A percentile compares a stretch with the other conserved stretches of the same genome.
These are phyloP conservation scores for Sanghuangporus weigelae DNA, from an alignment of 1,284 basidiomycete genomes.

Conservation along the genomic window DNA sequence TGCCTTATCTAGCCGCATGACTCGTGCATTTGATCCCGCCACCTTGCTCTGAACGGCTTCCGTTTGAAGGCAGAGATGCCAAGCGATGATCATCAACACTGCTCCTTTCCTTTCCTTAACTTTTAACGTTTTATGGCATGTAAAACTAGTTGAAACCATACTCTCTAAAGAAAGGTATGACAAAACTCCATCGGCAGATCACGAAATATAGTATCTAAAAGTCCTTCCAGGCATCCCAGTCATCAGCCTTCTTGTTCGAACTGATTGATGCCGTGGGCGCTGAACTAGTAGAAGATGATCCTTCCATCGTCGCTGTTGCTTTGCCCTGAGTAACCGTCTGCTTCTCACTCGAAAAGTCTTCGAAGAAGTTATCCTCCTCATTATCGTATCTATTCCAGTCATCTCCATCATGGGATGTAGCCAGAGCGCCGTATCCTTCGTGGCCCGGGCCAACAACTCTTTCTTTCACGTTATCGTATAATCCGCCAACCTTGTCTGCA, in stretches of 20 bases:
- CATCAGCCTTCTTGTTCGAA: slow-evolving; percentile 13
- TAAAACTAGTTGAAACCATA: neutral
- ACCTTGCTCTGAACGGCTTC: too few species aligned
- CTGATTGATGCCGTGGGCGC: neutral
- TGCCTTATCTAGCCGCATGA: neutral
- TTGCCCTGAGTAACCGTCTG: neutral
- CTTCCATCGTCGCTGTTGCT: neutral
- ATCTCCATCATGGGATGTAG: slow-evolving; percentile 12
- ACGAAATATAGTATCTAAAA: neutral
- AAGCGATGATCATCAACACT: too few species aligned
- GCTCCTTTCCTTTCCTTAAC: too few species aligned
- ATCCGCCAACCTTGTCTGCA: slow-evolving; percentile 57
- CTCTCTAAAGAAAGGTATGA: neutral
- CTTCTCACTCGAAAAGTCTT: slow-evolving; percentile 9
- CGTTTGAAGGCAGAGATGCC: too few species aligned
- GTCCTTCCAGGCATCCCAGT: slow-evolving; percentile 19
- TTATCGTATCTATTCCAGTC: slow-evolving; percentile 16
- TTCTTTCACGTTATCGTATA: slow-evolving; percentile 15
- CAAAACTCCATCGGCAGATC: neutral
- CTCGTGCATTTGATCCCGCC: neutral
- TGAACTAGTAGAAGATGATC: neutral
- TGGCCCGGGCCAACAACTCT: slow-evolving; percentile 11
- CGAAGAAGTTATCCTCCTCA: slow-evolving; percentile 16
- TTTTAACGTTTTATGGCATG: too few species aligned
- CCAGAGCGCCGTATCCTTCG: slow-evolving; percentile 18